These are phyloP conservation scores for Penicillium verhagenii DNA, from an alignment of 495 filamentous ascomycete genomes.

Conservation along the genomic window DNA sequence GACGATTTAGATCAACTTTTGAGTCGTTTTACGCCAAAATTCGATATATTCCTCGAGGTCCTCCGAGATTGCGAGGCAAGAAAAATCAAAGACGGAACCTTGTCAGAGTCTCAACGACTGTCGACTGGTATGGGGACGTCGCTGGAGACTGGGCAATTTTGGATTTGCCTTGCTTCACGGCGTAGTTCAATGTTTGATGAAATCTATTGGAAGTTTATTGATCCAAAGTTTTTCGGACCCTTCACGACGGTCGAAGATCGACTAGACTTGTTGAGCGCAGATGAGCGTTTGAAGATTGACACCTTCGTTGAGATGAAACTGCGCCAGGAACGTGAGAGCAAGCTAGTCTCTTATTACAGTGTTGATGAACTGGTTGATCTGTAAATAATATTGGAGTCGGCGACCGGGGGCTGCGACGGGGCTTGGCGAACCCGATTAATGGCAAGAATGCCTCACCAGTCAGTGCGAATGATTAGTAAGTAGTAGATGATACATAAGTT, in stretches of 20 bases:
- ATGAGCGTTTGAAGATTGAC: slow-evolving; percentile 19
- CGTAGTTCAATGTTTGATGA: slow-evolving; percentile 30
- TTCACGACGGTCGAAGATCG: slow-evolving; percentile 24
- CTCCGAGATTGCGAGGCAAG: slow-evolving; percentile 21
- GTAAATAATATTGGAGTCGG: too few species aligned
- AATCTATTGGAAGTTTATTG: slow-evolving; percentile 31
- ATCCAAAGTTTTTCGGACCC: slow-evolving; percentile 19
- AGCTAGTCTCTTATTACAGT: too few species aligned
- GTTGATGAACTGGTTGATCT: too few species aligned
- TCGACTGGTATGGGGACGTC: slow-evolving; percentile 23
- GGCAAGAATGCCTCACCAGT: too few species aligned
- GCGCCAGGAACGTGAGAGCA: too few species aligned
- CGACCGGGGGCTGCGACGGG: too few species aligned
- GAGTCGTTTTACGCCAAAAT: slow-evolving; percentile 13
- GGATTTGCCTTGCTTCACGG: slow-evolving; percentile 28
- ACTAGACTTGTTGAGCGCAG: slow-evolving; percentile 13
- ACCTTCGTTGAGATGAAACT: slow-evolving; percentile 16
- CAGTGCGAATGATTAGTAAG: too few species aligned
- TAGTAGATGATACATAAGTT: too few species aligned
- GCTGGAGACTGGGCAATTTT: slow-evolving; percentile 27
- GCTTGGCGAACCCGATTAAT: too few species aligned
- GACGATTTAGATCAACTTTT: slow-evolving; percentile 24
- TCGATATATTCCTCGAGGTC: slow-evolving; percentile 23
- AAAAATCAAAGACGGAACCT: slow-evolving; percentile 19
- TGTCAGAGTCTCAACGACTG: slow-evolving; percentile 23